phyloP scores from a whole-genome alignment of 805 yeast species.

The Schwanniomyces yamadae region DNA sequence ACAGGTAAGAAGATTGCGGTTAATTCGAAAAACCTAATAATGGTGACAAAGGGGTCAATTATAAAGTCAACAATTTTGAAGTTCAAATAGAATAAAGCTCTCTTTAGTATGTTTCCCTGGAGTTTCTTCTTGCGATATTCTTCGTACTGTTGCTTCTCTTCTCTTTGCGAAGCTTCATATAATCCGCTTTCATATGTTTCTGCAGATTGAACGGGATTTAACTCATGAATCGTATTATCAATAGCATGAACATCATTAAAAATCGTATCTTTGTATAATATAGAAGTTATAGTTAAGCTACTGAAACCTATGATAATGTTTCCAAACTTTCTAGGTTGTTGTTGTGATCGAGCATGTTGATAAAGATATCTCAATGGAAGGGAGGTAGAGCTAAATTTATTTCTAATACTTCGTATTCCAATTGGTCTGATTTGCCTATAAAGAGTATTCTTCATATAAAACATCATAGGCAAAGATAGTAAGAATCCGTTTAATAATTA shows the following conservation, averaged over 20 bases:
- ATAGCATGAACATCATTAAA: constrained; percentile 32
- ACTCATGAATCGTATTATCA: constrained; percentile 34
- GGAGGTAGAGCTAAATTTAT: too few relatives aligned
- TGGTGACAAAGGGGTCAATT: constrained; percentile 67
- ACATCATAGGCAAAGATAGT: too few relatives aligned
- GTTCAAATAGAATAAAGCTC: constrained; percentile 38
- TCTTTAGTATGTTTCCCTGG: constrained; percentile 20
- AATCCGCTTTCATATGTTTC: constrained; percentile 73
- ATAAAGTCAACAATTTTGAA: constrained; percentile 53
- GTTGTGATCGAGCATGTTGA: too few relatives aligned
- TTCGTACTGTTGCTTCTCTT: constrained; percentile 40
- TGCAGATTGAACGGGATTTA: constrained; percentile 46
- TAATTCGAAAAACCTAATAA: constrained; percentile 68
- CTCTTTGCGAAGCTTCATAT: constrained; percentile 57
- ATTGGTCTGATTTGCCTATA: too few relatives aligned
- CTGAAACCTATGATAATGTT: too few relatives aligned
- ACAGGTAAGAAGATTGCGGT: constrained; percentile 70
- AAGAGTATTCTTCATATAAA: too few relatives aligned
- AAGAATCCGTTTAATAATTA: too few relatives aligned
- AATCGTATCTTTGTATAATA: constrained; percentile 1
- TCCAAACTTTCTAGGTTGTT: too few relatives aligned
- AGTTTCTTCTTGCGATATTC: constrained; percentile 29
- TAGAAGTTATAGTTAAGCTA: too few relatives aligned
- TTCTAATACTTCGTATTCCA: too few relatives aligned
- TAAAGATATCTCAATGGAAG: too few relatives aligned